phyloP scores from a whole-genome alignment of 2,329 filamentous ascomycete genomes.

The Pseudogymnoascus sp. region DNA sequence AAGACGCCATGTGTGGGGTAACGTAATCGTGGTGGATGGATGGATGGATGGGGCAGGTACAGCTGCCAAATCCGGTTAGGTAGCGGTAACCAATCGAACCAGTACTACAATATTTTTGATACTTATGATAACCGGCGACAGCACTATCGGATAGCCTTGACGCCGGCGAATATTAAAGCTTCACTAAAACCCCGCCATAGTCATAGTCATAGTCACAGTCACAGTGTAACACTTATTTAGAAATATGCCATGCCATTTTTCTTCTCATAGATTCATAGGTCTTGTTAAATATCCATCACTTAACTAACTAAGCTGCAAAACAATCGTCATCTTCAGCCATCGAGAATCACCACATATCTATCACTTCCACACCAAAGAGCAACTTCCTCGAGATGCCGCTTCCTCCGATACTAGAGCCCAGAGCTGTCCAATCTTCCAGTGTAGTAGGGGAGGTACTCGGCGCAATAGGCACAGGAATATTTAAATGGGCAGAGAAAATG shows the following conservation, averaged over 20 bases:
- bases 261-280: background rate
- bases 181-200: background rate
- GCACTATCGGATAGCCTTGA: background rate
- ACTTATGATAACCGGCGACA: background rate
- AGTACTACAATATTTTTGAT: background rate
- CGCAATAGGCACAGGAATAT: background rate
- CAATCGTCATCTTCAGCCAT: background rate
- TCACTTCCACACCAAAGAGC: background rate
- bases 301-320: background rate
- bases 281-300: background rate
- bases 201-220: background rate
- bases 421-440: background rate
- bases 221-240: background rate
- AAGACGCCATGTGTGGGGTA: background rate
- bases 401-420: background rate
- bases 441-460: background rate
- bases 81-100: background rate
- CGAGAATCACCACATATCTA: background rate
- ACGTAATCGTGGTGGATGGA: constrained; percentile 3
- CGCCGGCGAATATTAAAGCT: background rate
- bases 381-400: background rate
- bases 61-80: background rate
- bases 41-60: background rate
- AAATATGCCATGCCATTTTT: background rate
- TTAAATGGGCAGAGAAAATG: background rate